Base-by-base conservation (phyloP, 805 yeast species). In the Barnettozyma siamensis region DNA sequence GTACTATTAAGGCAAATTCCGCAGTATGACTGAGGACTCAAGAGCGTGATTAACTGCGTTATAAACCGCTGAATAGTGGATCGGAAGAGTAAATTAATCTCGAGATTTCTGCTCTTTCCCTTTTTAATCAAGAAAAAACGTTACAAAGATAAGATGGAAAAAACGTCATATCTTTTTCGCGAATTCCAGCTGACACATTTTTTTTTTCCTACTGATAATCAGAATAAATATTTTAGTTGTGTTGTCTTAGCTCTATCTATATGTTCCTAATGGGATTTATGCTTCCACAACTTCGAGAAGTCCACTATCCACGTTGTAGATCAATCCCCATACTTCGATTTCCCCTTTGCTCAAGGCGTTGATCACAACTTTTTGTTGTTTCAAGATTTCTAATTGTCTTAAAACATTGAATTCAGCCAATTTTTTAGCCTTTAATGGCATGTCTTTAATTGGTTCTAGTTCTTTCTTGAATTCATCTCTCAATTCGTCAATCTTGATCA, bases 281-380 rank as follows among this genome's bases (percentile, higher is more conserved):
- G 52, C 63, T 19, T 65, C 70, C 27, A 72, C 56, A 45, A 61
- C 62, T 45, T 63, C 68, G 42, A 88, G 66, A 24, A 71, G 68
- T 19, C 96, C 97, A 13, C 84, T 73, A 28, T 74, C 79, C 19
- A 88, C 95, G 57, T 88, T 88, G 65, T 88, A 89, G 38, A 89
- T 73, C 55, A 88, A 62, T 0, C 96, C 96, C 72, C 85, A 79
- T 33, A 89, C 80, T 58, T 84, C 83, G 29, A 89, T 70, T 12
- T 79, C 76, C 10, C 82, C 77, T 43, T 66, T 69, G 35, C 70
- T 69, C 41, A 79, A 62, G 19, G 93, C 94, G 41, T 73, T 70
- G 41, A 76, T 70, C 21, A 88, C 91, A 37, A 80, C 74, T 23
- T 65, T 62, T 43, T 66, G 62, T 50, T 75, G 68, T 47, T 69